phyloP scores from a whole-genome alignment of 768 basidiomycete species.

The Kwoniella bestiolae region DNA sequence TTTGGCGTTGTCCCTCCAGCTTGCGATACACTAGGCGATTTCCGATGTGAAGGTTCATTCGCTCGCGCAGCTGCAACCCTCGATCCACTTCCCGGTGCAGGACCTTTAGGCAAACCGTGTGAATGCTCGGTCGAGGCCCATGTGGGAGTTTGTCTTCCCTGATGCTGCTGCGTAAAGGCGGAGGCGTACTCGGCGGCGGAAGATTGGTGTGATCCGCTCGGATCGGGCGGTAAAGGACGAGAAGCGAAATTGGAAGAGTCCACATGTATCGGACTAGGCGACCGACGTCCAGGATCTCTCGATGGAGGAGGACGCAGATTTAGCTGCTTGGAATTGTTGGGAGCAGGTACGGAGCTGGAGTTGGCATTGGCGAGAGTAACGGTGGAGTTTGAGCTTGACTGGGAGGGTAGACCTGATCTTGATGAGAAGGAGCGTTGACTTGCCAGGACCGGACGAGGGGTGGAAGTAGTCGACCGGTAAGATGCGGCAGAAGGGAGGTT shows the following conservation, averaged over 20 bases:
- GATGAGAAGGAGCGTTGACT: constrained; percentile 2
- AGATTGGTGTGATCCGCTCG: constrained; percentile 28
- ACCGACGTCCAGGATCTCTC: constrained; percentile 38
- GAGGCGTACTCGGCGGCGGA: constrained; percentile 49
- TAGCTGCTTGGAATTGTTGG: constrained; percentile 27
- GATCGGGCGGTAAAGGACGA: constrained; percentile 45
- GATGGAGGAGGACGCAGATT: constrained; percentile 47
- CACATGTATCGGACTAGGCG: constrained; percentile 44
- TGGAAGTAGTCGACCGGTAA: constrained; percentile 25
- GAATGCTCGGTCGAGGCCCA: constrained; percentile 21
- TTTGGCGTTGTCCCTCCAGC: constrained; percentile 13
- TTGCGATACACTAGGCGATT: constrained; percentile 17
- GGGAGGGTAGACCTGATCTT: constrained; percentile 10
- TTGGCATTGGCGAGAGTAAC: constrained; percentile 22
- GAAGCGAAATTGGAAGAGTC: constrained; percentile 41
- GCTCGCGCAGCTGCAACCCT: constrained; percentile 16
- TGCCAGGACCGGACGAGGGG: constrained; percentile 14
- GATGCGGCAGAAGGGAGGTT: constrained; percentile 41
- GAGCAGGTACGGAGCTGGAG: constrained; percentile 33
- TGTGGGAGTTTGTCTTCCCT: constrained; percentile 31
- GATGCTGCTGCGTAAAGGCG: constrained; percentile 31
- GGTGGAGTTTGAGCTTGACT: constrained; percentile 32
- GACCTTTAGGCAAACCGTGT: constrained; percentile 26
- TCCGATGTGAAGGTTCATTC: constrained; percentile 22
- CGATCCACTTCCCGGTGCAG: constrained; percentile 19